A percentile compares a stretch with the other conserved stretches of the same genome.
phyloP scores from a whole-genome alignment of 371 early-diverging fungal species.

The Lichtheimia hyalospora region DNA sequence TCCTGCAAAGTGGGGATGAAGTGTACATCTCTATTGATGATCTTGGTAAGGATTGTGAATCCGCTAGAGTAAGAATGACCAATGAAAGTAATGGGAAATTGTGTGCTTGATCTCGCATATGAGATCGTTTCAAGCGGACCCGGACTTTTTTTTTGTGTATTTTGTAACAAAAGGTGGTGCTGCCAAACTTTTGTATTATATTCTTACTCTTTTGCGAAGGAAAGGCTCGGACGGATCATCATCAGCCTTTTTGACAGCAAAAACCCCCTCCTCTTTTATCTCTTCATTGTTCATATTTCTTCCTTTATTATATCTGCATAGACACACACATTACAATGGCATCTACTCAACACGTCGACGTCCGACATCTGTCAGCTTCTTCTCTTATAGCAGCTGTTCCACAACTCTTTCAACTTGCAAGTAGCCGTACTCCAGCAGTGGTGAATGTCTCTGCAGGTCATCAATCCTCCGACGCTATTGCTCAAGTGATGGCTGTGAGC shows the following conservation, averaged over 20 bases:
- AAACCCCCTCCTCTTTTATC: constrained; percentile 6
- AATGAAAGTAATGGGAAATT: constrained; percentile 13
- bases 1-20: too few species aligned
- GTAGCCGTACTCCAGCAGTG: constrained; percentile 49
- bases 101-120: constrained; percentile 13
- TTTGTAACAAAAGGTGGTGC: constrained; percentile 1
- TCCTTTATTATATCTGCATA: constrained; percentile 3
- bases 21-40: too few species aligned
- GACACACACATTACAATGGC: constrained; percentile 1
- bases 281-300: not conserved
- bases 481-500: constrained; percentile 75
- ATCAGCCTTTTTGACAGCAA: constrained; percentile 5
- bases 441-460: constrained; percentile 53
- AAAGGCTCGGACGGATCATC: constrained; percentile 1
- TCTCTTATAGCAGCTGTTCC: constrained; percentile 64
- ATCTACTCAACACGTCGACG: constrained; percentile 3
- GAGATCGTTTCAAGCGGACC: constrained; percentile 1
- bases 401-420: constrained; percentile 60
- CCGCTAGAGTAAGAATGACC: constrained; percentile 9
- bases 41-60: not conserved
- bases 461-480: constrained; percentile 28
- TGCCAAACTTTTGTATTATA: constrained; percentile 5
- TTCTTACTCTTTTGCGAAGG: constrained; percentile 1
- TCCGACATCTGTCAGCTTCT: constrained; percentile 46
- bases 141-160: not conserved